phyloP scores from a whole-genome alignment of 345 rosid genomes.

The Theobroma cacao region DNA sequence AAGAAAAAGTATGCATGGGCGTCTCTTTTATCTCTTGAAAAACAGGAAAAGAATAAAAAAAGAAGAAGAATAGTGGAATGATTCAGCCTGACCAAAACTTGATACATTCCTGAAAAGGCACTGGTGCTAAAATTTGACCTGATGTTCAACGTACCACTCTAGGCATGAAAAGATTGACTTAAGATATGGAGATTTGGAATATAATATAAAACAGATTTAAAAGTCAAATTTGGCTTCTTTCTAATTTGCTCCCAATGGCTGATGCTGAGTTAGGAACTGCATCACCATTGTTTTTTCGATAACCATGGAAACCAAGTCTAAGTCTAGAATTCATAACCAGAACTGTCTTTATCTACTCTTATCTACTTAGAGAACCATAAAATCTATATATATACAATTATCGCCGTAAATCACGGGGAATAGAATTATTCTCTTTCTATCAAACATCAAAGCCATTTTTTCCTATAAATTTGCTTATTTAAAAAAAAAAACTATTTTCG shows the following conservation, averaged over 20 bases:
- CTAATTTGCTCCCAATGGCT: background rate
- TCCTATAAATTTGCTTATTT: no score
- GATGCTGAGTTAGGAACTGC: background rate
- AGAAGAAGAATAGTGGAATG: background rate
- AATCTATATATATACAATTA: no score
- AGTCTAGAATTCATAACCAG: no score
- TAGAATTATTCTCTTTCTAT: no score
- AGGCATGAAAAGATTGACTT: background rate
- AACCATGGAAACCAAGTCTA: no score
- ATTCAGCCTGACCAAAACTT: background rate
- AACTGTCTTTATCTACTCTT: no score
- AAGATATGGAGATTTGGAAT: background rate
- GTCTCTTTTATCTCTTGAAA: background rate
- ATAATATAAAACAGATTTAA: background rate
- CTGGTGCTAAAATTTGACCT: background rate
- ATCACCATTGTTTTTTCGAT: no score
- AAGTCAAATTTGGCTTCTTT: background rate
- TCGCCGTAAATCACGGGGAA: no score
- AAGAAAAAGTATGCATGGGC: background rate
- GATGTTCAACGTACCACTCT: background rate
- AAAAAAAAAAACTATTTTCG: no score
- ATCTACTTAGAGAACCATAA: no score
- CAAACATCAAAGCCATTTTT: no score
- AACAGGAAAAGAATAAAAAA: no score
- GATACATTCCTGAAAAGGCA: background rate